A percentile compares a stretch with the other conserved stretches of the same genome.
phyloP scores from a whole-genome alignment of 345 rosid genomes.

The Populus pruinosa region DNA sequence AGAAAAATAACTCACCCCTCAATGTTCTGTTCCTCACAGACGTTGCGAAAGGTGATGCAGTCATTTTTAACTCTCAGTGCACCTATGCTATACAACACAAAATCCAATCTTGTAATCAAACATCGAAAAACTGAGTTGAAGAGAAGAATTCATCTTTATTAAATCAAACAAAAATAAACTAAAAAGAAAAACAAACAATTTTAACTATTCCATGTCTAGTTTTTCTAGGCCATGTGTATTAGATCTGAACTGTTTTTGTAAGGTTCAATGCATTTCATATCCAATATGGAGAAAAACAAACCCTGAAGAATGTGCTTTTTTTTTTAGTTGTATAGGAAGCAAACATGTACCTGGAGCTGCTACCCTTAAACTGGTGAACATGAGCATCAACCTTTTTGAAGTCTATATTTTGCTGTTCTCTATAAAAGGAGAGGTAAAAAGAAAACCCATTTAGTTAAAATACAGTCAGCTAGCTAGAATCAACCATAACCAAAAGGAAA shows the following conservation, averaged over 20 bases:
- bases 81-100: conserved; percentile 68
- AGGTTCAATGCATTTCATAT: background rate
- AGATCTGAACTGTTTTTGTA: conserved; percentile 10
- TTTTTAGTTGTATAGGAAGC: background rate
- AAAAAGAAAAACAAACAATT: background rate
- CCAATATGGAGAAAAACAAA: no score
- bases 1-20: conserved; percentile 54
- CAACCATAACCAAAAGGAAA: background rate
- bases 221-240: background rate
- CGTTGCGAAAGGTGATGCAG: conserved; percentile 76
- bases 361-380: conserved; percentile 97
- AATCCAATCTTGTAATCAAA: background rate
- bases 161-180: background rate
- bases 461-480: background rate
- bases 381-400: conserved; percentile 80
- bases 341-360: conserved; percentile 76
- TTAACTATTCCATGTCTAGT: background rate
- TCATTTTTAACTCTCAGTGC: conserved; percentile 82
- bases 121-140: conserved; percentile 4
- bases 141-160: background rate
- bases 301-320: background rate
- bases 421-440: conserved; percentile 15
- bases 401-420: conserved; percentile 74
- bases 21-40: conserved; percentile 71
- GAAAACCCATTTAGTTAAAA: background rate